phyloP scores from a whole-genome alignment of 805 yeast species.

The Yarrowia keelungensis region DNA sequence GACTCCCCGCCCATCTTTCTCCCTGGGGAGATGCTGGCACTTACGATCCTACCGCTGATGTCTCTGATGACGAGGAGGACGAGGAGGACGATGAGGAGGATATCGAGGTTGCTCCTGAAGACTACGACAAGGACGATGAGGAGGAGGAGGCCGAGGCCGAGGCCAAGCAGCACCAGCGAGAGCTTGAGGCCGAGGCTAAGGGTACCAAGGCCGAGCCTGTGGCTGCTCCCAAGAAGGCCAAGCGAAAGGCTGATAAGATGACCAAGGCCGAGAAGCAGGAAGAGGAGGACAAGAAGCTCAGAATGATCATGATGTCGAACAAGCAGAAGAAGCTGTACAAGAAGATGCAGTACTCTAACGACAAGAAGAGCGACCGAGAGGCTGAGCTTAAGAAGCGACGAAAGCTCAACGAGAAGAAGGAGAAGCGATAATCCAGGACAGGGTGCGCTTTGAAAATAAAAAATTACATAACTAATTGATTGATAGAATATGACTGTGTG shows the following conservation, averaged over 20 bases:
- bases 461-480: slow-evolving; percentile 31
- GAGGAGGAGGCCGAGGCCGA: slow-evolving; percentile 64
- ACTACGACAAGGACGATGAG: slow-evolving; percentile 55
- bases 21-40: slow-evolving; percentile 98
- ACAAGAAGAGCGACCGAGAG: slow-evolving; percentile 78
- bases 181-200: slow-evolving; percentile 86
- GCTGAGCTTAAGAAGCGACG: slow-evolving; percentile 72
- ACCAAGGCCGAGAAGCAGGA: slow-evolving; percentile 58
- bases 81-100: slow-evolving; percentile 62
- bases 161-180: slow-evolving; percentile 68
- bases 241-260: slow-evolving; percentile 49
- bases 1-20: slow-evolving; percentile 93
- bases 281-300: slow-evolving; percentile 84
- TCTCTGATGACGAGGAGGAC: slow-evolving; percentile 58
- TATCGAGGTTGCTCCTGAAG: slow-evolving; percentile 61
- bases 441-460: slow-evolving; percentile 32
- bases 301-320: slow-evolving; percentile 96
- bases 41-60: slow-evolving; percentile 79
- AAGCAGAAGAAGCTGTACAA: slow-evolving; percentile 93
- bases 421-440: slow-evolving; percentile 41
- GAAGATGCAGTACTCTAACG: slow-evolving; percentile 91
- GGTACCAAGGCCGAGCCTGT: slow-evolving; percentile 65
- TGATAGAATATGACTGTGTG: slow-evolving; percentile 18
- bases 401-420: slow-evolving; percentile 50
- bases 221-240: slow-evolving; percentile 50